Evolutionary conservation across 1,139 yeast genomes (phyloP), one percentile per base, ranked within the genome.

Genomic region (Diutina sp.): DNA sequence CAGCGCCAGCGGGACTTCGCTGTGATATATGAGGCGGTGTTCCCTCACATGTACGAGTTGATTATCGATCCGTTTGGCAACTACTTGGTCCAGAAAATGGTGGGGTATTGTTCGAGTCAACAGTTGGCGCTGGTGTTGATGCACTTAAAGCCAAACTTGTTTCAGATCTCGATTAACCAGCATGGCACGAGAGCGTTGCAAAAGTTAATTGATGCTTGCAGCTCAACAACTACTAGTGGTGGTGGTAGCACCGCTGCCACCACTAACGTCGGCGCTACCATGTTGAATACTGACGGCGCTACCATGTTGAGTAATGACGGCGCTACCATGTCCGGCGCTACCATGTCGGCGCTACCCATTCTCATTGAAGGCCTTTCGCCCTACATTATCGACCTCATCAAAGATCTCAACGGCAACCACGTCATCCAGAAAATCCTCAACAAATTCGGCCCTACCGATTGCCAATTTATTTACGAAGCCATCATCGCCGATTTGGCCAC

Each of bases 181-280:
- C 80, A 76, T 59, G 80, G 80, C 7, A 76, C 80, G 1, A 67
- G 80, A 57, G 79, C 80, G 0, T 69, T 76, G 58, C 80, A 76
- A 60, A 75, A 73, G 62, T 61, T 76, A 57, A 75, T 76, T 58
- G 80, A 74, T 59, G 69, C 65, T 61, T 69, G 76, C 61, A 21
- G 25, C 4, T 21, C 25, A 21, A 21, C 25, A 2, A 21, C 25
- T 3, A 21, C 25, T 3, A 21, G 4, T 1, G 4, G 25, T 21
- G 25, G 25, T 21, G 25, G 25, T 21, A n/a, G n/a, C n/a, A n/a
- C n/a, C n/a, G 25, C 25, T 21, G 3, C 25, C 25, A 21, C 25
- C 25, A 21, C 25, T 21, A 21, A 21, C 3, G 25, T 21, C 25
- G 25, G 25, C 25, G 3, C 25, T 21, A 21, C 25, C 25, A 21